Conservation (phyloP, 2,329 filamentous ascomycete species). For the Zymoseptoria pseudotritici region DNA sequence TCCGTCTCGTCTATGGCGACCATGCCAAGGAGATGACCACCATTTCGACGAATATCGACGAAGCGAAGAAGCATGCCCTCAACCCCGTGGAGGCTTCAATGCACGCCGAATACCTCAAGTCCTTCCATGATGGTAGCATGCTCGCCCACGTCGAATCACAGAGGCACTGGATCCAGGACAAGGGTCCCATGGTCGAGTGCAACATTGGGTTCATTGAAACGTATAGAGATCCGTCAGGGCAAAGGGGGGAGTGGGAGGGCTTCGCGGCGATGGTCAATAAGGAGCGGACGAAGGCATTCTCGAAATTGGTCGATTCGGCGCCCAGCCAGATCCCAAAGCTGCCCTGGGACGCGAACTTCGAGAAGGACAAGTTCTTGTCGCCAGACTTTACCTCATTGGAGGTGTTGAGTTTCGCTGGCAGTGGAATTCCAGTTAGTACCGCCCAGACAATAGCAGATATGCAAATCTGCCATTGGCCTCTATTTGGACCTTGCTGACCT, state of each 20-base stretch:
- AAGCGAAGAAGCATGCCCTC: conserved; percentile 41
- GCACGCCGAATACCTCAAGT: conserved; percentile 42
- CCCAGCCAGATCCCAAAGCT: conserved; percentile 79
- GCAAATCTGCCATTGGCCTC: neutral
- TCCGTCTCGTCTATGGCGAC: conserved; percentile 41
- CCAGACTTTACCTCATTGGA: conserved; percentile 95
- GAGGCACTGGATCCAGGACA: conserved; percentile 48
- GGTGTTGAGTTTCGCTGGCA: conserved; percentile 70
- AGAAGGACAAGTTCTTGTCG: conserved; percentile 91
- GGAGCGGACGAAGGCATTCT: conserved; percentile 82
- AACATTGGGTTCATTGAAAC: conserved; percentile 51
- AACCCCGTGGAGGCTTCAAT: conserved; percentile 40
- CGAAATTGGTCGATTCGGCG: conserved; percentile 72
- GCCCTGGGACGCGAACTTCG: conserved; percentile 81
- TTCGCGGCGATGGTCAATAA: conserved; percentile 66
- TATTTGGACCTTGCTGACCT: neutral
- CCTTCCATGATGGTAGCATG: conserved; percentile 44
- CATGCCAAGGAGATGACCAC: conserved; percentile 40
- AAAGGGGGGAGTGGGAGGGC: conserved; percentile 47
- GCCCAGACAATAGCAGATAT: neutral
- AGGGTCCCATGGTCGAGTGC: conserved; percentile 44
- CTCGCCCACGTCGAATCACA: conserved; percentile 46
- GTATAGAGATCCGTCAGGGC: conserved; percentile 48
- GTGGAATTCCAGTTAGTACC: conserved; percentile 52
- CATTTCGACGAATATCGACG: conserved; percentile 38